phyloP scores from a whole-genome alignment of 768 basidiomycete species.

The button mushroom (Agaricus bisporus) region DNA sequence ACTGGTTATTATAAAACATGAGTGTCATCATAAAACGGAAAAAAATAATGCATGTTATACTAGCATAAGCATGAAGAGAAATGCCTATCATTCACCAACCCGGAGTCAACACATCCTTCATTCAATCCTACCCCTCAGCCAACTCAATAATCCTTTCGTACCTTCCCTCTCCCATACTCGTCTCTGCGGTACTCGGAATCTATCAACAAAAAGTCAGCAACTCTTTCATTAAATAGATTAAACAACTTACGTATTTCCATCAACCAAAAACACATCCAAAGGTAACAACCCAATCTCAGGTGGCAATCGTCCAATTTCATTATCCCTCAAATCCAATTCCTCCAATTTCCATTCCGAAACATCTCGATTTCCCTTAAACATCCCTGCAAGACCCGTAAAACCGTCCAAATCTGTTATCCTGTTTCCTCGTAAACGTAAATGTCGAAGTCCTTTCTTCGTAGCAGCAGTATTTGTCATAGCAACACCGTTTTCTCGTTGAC shows the following conservation, averaged over 20 bases:
- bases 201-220: constrained; percentile 18
- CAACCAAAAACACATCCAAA: constrained; percentile 76
- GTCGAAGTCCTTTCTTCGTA: constrained; percentile 50
- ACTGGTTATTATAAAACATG: too few species aligned
- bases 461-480: too few species aligned
- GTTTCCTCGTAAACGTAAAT: constrained; percentile 67
- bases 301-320: constrained; percentile 66
- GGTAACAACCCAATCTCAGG: constrained; percentile 70
- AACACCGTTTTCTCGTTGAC: background rate
- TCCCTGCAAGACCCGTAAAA: constrained; percentile 52
- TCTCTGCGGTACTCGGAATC: constrained; percentile 77
- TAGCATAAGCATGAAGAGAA: too few species aligned
- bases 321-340: constrained; percentile 78
- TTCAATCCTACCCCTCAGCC: constrained; percentile 73
- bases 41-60: too few species aligned
- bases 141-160: constrained; percentile 73
- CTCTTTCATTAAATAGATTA: background rate
- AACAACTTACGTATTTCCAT: constrained; percentile 70
- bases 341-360: constrained; percentile 71
- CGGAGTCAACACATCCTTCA: constrained; percentile 13
- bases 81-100: background rate
- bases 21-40: too few species aligned
- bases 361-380: constrained; percentile 59
- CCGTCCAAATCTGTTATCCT: constrained; percentile 55
- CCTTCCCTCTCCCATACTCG: constrained; percentile 86